Conservation (phyloP, 2,329 filamentous ascomycete species). For the Aaosphaeria arxii region DNA sequence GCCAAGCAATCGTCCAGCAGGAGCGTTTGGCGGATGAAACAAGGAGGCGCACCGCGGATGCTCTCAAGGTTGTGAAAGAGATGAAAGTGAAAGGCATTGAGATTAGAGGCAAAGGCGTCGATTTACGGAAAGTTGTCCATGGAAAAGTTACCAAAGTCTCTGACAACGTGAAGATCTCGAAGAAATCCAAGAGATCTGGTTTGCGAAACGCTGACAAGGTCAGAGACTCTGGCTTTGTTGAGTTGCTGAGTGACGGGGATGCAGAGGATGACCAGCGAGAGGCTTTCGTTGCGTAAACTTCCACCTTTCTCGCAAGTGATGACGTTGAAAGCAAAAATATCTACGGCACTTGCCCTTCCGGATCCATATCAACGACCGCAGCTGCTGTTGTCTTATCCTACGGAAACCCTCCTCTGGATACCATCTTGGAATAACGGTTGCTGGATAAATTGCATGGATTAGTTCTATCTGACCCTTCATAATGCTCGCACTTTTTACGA, state of each 20-base stretch:
- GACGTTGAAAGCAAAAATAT: too few species aligned
- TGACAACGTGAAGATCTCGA: conserved; percentile 30
- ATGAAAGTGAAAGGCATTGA: conserved; percentile 33
- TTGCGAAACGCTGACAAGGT: conserved; percentile 8
- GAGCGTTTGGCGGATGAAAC: conserved; percentile 23
- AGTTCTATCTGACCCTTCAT: too few species aligned
- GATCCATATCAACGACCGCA: too few species aligned
- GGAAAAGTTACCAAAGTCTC: conserved; percentile 29
- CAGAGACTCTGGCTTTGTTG: conserved; percentile 33
- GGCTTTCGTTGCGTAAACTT: too few species aligned
- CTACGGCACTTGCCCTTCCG: too few species aligned
- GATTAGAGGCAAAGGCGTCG: conserved; percentile 20
- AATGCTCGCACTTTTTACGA: too few species aligned
- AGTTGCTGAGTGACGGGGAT: conserved; percentile 19
- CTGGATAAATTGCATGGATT: too few species aligned
- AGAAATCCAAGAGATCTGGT: conserved; percentile 15
- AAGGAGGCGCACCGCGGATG: conserved; percentile 25
- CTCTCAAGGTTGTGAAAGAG: conserved; percentile 26
- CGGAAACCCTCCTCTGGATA: too few species aligned
- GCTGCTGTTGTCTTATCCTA: too few species aligned
- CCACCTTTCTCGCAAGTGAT: too few species aligned
- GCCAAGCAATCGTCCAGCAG: conserved; percentile 26
- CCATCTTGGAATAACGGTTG: too few species aligned
- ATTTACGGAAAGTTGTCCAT: conserved; percentile 23
- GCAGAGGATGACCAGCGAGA: conserved; percentile 7